Evolutionary conservation across 106 monocot genomes (phyloP).

Genomic region (Dendrobium officinale): DNA sequence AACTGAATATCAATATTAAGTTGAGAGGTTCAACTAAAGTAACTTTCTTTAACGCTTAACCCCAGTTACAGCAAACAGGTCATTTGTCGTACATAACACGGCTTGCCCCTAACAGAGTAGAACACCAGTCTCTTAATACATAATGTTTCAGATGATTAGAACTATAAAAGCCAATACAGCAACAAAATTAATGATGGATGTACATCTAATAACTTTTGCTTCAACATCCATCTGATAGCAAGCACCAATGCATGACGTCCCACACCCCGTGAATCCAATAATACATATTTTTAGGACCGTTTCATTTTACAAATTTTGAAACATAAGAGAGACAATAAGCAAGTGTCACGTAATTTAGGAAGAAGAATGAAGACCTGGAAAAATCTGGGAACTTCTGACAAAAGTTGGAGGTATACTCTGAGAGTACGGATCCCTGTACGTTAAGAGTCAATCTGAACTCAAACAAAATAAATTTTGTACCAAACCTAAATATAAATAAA

Average conservation of each 20-base stretch:
- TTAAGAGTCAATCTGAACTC: slow-evolving; percentile 2
- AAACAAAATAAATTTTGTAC: background rate
- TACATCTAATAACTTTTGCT: background rate
- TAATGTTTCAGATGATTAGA: background rate
- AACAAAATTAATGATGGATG: background rate
- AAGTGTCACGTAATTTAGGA: background rate
- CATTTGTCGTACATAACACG: background rate
- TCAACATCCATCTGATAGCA: background rate
- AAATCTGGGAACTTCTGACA: slow-evolving; percentile 12
- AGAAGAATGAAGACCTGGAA: slow-evolving; percentile 23
- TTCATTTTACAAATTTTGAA: background rate
- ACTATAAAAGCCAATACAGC: background rate
- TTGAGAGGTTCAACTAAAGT: background rate
- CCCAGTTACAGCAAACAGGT: background rate
- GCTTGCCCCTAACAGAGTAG: background rate
- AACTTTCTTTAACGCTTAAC: background rate
- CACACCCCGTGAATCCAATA: background rate
- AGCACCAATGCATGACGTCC: background rate
- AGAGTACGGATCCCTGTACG: slow-evolving; percentile 59
- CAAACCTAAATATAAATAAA: background rate
- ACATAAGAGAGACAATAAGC: background rate
- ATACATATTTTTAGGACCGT: background rate
- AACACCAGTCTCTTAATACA: background rate
- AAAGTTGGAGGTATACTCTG: slow-evolving; percentile 23
- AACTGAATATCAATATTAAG: too few species aligned